Evolutionary conservation across 768 basidiomycete genomes (phyloP), one percentile per base, ranked within the genome.

Genomic region (Pisolithus sp.): DNA sequence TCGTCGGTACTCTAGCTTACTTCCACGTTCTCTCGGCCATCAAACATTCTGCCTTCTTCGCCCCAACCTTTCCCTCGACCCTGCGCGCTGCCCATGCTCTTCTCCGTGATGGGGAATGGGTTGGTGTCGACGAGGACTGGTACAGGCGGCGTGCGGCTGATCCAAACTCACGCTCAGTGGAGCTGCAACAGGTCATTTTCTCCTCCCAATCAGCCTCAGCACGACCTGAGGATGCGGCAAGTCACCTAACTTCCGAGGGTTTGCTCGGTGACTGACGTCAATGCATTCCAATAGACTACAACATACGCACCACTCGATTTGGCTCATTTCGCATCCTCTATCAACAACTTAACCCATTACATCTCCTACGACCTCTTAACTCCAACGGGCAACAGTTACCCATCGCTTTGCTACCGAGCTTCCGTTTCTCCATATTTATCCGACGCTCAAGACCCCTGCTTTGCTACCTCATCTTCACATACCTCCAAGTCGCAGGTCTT

Each of bases 1-100:
- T 93, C 62, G 67, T 94, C 53, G 87, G 89, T 20, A 98, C 96
- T 1, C 79, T 98, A 48, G 88, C 91, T 44, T 98, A 98, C 69
- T 96, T 98, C 68, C 93, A 95, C 62, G 78, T 96, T 58, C 80
- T 99, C 54, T 81, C 81, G 51, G 88, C 89, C 48, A 88, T 98
- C 63, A 93, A 94, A 61, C 84, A 93, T 61, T 91, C 88, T 0
- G 77, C 88, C 21, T 86, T 93, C 69, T 79, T 93, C 50, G 81
- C 82, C 1, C 74, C 85, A 0, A 62, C 75, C 15, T 56, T 76
- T 5, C 74, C 77, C 0, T 66, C 76, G 2, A 62, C 73, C 0
- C 71, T 84, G 23, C 72, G 77, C 3, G 75, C 89, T 0, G 70
- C 83, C 2, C 75, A 85, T 63, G 80, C 79, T 0, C 62, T 80